Evolutionary conservation across 2,329 filamentous ascomycete species (phyloP).

Genomic region (Colletotrichum agaves): DNA sequence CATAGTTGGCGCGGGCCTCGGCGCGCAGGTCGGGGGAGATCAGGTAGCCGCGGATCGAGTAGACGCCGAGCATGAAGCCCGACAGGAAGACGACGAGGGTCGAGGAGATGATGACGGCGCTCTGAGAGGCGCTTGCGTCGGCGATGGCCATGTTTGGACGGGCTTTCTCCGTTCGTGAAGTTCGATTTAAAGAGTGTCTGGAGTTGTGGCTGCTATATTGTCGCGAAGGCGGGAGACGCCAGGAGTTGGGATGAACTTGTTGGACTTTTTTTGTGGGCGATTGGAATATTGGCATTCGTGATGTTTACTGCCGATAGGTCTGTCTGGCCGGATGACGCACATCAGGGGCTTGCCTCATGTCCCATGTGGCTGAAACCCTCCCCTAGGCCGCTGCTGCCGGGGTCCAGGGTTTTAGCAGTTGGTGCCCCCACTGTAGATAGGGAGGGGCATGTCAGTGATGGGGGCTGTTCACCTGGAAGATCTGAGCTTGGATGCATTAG

Average conservation of each 20-base stretch:
- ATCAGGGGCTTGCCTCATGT: conserved; percentile 27
- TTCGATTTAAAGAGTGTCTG: background rate
- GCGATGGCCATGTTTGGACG: conserved; percentile 13
- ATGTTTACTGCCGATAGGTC: conserved; percentile 17
- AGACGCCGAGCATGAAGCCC: conserved; percentile 85
- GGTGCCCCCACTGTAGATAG: conserved; percentile 16
- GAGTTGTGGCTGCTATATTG: background rate
- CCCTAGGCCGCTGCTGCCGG: conserved; percentile 15
- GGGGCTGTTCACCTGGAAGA: conserved; percentile 19
- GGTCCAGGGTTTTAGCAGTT: conserved; percentile 14
- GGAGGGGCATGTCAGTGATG: conserved; percentile 28
- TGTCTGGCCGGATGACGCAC: conserved; percentile 35
- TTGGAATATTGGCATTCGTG: conserved; percentile 12
- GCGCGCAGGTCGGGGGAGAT: conserved; percentile 66
- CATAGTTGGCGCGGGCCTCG: conserved; percentile 65
- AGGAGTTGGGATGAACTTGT: conserved; percentile 27
- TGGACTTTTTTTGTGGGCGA: conserved; percentile 25
- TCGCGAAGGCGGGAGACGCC: background rate
- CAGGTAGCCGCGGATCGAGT: conserved; percentile 71
- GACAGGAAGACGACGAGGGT: conserved; percentile 78
- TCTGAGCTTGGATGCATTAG: background rate
- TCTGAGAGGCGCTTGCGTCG: conserved; percentile 12
- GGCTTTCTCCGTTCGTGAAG: background rate
- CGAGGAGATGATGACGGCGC: conserved; percentile 72
- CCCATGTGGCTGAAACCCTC: conserved; percentile 25